Base-by-base conservation (phyloP, 345 rosid genomes). In the Cardamine resedifolia region DNA sequence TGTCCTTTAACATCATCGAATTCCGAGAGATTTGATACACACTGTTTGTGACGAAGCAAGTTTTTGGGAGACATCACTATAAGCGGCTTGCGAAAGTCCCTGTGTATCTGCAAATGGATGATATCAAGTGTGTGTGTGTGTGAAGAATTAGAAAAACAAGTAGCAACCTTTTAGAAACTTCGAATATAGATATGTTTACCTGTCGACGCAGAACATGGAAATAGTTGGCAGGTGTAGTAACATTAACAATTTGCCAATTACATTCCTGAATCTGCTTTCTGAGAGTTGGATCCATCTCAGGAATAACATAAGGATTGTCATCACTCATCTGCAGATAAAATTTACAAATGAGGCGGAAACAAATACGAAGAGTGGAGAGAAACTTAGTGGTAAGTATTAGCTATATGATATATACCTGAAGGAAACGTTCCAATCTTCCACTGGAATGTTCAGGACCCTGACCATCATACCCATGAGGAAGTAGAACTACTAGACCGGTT, bases 401-500 rank as follows among this genome's bases (percentile, higher is more conserved):
- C 20, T 19, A 33, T 41, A 21, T 18, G 23, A 20, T 51, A 10
- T 65, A 87, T 66, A 90, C 96, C 91, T 84, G 89, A 71, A 89
- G 89, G 79, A 87, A 89, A 33, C 96, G 83, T 78, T 89, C 96
- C 56, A 85, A 66, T 20, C 90, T 81, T 48, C 85, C 89, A 74
- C 96, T 90, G 47, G 96, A 89, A 81, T 89, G 92, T 79, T 89
- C 96, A 81, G 96, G 96, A 61, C 92, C 92, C 68, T 87, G 96
- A 50, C 96, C 96, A 78, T 87, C 92, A 75, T 87, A 89, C 15
- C 90, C 96, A 75, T 84, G 96, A 58, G 96, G 92, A 71, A 89
- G 92, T 68, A 89, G 81, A 68, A 89, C 77, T 8, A 85, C 92
- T 71, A 89, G 86, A 57, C 96, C 96, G 1, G 81, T 82, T 49